Base-by-base conservation (phyloP, 2,329 filamentous ascomycete genomes). In the Immersiporthe knoxdaviesiana region DNA sequence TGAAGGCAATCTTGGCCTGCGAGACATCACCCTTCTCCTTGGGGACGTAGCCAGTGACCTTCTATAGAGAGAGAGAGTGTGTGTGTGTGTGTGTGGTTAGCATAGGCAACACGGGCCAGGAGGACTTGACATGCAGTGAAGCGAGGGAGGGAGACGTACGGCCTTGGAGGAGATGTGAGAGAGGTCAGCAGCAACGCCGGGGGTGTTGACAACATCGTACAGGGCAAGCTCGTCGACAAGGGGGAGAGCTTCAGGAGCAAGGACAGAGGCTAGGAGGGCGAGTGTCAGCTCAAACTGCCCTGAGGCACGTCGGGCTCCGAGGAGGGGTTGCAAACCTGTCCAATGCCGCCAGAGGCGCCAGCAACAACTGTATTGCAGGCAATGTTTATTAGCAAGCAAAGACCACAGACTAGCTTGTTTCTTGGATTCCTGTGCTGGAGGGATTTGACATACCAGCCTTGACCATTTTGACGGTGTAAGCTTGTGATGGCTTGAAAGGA, bases 141-240 rank as follows among this genome's bases (percentile, higher is more conserved):
- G 14, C 35, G 18, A 16, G 70, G 66, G 52, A 65, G 24, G 3
- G 27, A 32, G n/a, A 78, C 85, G 80, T 80, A 90, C 92, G 73
- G 96, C 95, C 76, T 88, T 87, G 72, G 94, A 93, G 71, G 95
- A 97, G 83, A 99, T 98, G 87, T 99, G 96, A 71, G 94, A 97
- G 71, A 99, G 90, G 81, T 99, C 96, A 78, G 95, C 90, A 74
- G 94, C 93, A 79, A 99, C 96, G 83, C 96, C 96, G 76, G 94
- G 94, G 64, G 94, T 97, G 88, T 98, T 97, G 83, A 98, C 95
- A 75, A 99, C 94, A 97, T 99, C 96, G 87, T 97, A 99, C 77
- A 99, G 92, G 72, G 94, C 87, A 77, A 99, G 92, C 85, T 98
- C 93, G 78, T 95, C 91, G 77, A 99, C 87, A 78, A 93, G 89